Evolutionary conservation across 164 flowering plant species (phyloP).

Genomic region (Protea cynaroides): DNA sequence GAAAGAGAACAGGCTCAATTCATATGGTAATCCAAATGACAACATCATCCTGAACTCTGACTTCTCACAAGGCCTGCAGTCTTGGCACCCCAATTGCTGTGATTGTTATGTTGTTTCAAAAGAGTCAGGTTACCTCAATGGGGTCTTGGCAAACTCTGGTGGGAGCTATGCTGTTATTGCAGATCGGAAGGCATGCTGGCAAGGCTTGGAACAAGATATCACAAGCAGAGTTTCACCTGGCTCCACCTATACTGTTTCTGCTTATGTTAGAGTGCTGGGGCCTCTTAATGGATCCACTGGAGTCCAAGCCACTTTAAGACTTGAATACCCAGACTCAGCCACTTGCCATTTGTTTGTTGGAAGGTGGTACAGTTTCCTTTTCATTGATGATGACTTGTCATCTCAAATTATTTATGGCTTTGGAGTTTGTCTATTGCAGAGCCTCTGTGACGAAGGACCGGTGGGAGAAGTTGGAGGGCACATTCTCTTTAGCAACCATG

Average conservation of each 20-base stretch:
- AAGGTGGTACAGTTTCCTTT: slow-evolving; percentile 35
- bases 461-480: slow-evolving; percentile 77
- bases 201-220: slow-evolving; percentile 90
- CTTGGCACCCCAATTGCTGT: slow-evolving; percentile 75
- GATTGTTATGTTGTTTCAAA: slow-evolving; percentile 50
- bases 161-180: slow-evolving; percentile 57
- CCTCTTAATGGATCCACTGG: slow-evolving; percentile 34
- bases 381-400: no score
- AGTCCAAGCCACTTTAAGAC: slow-evolving; percentile 68
- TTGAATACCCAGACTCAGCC: slow-evolving; percentile 40
- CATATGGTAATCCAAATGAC: slow-evolving; percentile 1
- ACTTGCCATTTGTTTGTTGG: slow-evolving; percentile 50
- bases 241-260: slow-evolving; percentile 49
- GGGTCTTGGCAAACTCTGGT: slow-evolving; percentile 21
- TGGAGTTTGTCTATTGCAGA: slow-evolving; percentile 33
- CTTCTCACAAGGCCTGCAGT: slow-evolving; percentile 60
- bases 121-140: slow-evolving; percentile 29
- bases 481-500: slow-evolving; percentile 8
- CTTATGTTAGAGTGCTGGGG: slow-evolving; percentile 65
- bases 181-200: slow-evolving; percentile 73
- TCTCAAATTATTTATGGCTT: background rate
- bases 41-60: slow-evolving; percentile 69
- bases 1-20: background rate
- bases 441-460: slow-evolving; percentile 34
- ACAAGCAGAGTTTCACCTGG: slow-evolving; percentile 50